Base-by-base conservation (phyloP, 208 protist genomes). In the Vickermania ingenoplastis region DNA sequence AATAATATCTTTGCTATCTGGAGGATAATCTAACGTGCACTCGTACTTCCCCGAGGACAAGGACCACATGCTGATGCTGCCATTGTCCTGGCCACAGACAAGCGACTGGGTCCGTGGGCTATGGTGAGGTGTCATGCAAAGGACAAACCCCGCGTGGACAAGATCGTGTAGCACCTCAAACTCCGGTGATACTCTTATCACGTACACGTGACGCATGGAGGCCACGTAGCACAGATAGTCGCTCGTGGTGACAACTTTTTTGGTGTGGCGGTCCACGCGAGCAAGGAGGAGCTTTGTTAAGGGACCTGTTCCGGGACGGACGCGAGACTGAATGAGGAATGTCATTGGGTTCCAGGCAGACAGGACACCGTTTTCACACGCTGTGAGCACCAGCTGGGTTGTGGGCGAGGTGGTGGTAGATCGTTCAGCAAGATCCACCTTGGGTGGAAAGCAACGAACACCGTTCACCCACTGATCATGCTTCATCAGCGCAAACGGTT, bases 31-130 rank as follows among this genome's bases (percentile, higher is more conserved):
- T 55, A 83, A 60, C 27, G 77, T 71, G 52, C 75, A 67, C 3
- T 67, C 56, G 58, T 83, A 77, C 14, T 21, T 59, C 13, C 68
- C 73, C 1, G 52, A 41, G 2, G 17, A 0, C 28, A 53, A 57
- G 49, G 72, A 53, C 73, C 77, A 83, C 21, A 63, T 36, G 26
- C 63, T 63, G 2, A 83, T 66, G 17, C 65, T 61, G 29, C 77
- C 77, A 24, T 76, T 69, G 45, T 83, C 69, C 50, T 79, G 77
- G 1, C 77, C 77, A 1, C 77, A 63, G 4, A 75, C 54, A 14
- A 83, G 57, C 4, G 30, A 27, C 14, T 29, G 52, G 5, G 36
- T 31, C 13, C 26, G 17, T 11, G 27, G 25, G 54, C 27, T 41
- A 13, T 21, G 13, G 29, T 29, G 17, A 14, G 54, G 5, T 22